These are phyloP conservation scores for Flaveria linearis DNA, from an alignment of 129 eudicot species.

Conservation along the genomic window DNA sequence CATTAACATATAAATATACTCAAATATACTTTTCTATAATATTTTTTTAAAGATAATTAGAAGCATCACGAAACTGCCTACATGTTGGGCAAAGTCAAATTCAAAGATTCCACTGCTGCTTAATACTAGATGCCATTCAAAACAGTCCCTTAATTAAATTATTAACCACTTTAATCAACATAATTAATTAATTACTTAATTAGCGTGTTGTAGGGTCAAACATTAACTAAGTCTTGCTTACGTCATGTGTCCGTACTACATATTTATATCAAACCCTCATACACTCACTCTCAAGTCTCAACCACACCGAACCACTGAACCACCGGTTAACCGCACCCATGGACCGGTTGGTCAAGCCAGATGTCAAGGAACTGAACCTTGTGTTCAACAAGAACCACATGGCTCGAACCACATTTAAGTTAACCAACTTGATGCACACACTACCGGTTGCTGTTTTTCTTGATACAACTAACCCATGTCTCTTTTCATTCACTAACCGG, in stretches of 20 bases:
- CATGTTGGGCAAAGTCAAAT: conserved; percentile 22
- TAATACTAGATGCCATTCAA: conserved; percentile 29
- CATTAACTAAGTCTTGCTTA: conserved; percentile 33
- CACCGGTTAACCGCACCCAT: conserved; percentile 29
- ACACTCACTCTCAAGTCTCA: neutral
- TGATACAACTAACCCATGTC: conserved; percentile 53
- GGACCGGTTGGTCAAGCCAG: conserved; percentile 70
- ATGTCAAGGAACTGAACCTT: conserved; percentile 44
- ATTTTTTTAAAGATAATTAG: neutral
- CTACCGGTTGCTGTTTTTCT: conserved; percentile 67
- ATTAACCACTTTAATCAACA: neutral
- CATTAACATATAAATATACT: neutral
- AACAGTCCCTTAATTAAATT: conserved; percentile 19
- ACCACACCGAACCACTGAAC: neutral
- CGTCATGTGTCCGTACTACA: conserved; percentile 23
- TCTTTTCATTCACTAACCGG: conserved; percentile 39
- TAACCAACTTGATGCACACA: conserved; percentile 80
- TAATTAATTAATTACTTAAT: neutral
- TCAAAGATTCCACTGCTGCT: conserved; percentile 27
- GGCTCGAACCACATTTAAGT: conserved; percentile 46
- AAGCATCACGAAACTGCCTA: neutral
- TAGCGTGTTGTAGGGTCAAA: conserved; percentile 42
- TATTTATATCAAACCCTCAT: conserved; percentile 13
- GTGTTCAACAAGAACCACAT: conserved; percentile 44
- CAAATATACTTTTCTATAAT: neutral